Evolutionary conservation across 2,329 filamentous ascomycete genomes (phyloP), one percentile per base, ranked within the genome.

Genomic region (Arthrobotrys sinensis): DNA sequence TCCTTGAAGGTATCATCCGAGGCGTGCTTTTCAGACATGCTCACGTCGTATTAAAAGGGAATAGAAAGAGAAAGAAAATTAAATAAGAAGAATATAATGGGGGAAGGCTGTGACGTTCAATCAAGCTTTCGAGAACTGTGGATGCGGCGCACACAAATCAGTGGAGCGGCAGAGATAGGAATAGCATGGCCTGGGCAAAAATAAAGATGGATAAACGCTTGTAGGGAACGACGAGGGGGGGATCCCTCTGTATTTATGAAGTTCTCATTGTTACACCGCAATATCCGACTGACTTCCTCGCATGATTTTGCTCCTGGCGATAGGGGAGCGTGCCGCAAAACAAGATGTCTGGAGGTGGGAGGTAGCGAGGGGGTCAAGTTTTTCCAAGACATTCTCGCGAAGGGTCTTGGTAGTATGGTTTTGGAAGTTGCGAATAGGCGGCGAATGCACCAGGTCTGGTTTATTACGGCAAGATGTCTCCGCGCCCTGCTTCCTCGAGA

Each of bases 311-410:
- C 7, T 50, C 50, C 57, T 53, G 69, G 45, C 14, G 60, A 68
- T 63, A 55, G 64, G 40, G 32, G 64, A 68, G 43, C 14, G 32
- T 50, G 60, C 60, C 60, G 60, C 43, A 60, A 55, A 55, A 57
- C 43, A 46, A 19, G 45, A 57, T 57, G 43, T 34, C 57, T 76
- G 57, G 73, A 70, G 66, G 60, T 77, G 66, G 73, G 32, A 66
- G 67, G 67, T 63, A 72, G 28, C 52, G 43, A 65, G 55, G 46
- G 48, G 48, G 75, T 69, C 67, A 78, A 72, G 63, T 66, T 67
- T 78, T 71, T 72, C 75, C 75, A 78, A 78, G 75, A 78, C 75
- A 72, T 57, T 32, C 67, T 78, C 75, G 67, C 75, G 67, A 78
- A 68, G 63, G 52, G 62, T 66, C 67, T 78, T 72, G 75, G 75